Percentiles rank a stretch among this genome's conserved stretches.
Evolutionary conservation across 257 asterid genomes (phyloP).

Genomic region (Pogostemon cablin): DNA sequence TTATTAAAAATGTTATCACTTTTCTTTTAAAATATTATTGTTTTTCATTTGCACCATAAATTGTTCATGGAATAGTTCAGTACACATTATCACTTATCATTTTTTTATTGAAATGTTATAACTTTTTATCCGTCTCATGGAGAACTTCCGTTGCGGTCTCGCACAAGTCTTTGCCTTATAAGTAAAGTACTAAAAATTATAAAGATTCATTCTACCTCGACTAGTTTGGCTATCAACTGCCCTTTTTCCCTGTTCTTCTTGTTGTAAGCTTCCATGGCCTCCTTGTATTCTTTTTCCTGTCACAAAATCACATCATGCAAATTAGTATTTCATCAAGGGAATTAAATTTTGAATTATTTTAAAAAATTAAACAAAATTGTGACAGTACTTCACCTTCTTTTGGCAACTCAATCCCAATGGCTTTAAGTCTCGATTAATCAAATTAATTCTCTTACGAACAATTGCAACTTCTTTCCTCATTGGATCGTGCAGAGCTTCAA

Average conservation of each 20-base stretch:
- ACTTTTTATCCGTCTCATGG: too few relatives aligned
- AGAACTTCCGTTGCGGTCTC: too few relatives aligned
- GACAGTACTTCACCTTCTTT: conserved; percentile 57
- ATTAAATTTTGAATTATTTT: not conserved
- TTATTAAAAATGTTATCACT: too few relatives aligned
- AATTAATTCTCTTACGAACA: conserved; percentile 69
- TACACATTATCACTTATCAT: too few relatives aligned
- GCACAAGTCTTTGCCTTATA: too few relatives aligned
- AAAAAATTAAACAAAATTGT: not conserved
- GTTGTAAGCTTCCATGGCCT: conserved; percentile 70
- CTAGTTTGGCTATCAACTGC: conserved; percentile 68
- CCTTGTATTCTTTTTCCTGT: conserved; percentile 91
- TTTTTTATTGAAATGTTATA: too few relatives aligned
- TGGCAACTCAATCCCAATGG: conserved; percentile 70
- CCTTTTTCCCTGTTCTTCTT: conserved; percentile 83
- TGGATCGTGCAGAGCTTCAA: conserved; percentile 80
- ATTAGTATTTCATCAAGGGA: not conserved
- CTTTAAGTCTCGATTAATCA: conserved; percentile 64
- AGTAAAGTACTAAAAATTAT: not conserved
- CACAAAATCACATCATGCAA: not conserved
- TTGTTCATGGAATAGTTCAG: too few relatives aligned
- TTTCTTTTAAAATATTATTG: too few relatives aligned
- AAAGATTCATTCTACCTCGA: conserved; percentile 57
- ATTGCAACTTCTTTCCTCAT: conserved; percentile 70
- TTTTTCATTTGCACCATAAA: too few relatives aligned